Base-by-base conservation (phyloP, 495 filamentous ascomycete genomes). In the Aspergillus heteromorphus region DNA sequence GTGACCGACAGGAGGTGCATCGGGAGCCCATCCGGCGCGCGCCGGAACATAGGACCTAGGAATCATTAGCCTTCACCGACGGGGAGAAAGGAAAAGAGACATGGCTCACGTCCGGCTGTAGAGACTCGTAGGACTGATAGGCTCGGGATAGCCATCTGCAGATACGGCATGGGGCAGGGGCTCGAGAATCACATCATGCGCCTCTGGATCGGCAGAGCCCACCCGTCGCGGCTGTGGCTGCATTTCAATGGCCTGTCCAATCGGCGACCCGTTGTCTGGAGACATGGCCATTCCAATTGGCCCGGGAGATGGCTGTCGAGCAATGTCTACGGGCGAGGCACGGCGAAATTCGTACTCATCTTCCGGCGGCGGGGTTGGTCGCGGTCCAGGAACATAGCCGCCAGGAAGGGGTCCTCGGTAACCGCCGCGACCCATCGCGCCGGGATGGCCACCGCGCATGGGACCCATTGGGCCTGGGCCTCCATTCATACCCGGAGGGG, bases 221-320 rank as follows among this genome's bases (percentile, higher is more conserved):
- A 48, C 20, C 17, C 71, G 62, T 40, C 64, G 61, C 18, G 65
- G 16, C 48, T 57, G 77, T 61, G 58, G 87, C 75, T 73, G 85
- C 89, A 95, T 92, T 65, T 92, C 91, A 45, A 91, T 79, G 0
- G 89, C 88, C 60, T 89, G 87, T n/a, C 86, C 87, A 18, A 86
- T 75, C 14, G 71, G 13, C 13, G 11, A 65, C 13, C 67, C 65
- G 40, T 74, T 64, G 21, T 83, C 77, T 4, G 65, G 53, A 14
- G 70, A 68, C 11, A 81, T 56, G 7, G 85, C 83, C 59, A 87
- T 69, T 25, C 70, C 72, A 48, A 73, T 72, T 6, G 86, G 86
- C 6, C 84, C 84, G 5, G 85, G 84, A 16, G 85, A 84, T 50
- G 65, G 68, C 30, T 67, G 63, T 20, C 67, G 69, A 55, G 54